A percentile compares a stretch with the other conserved stretches of the same genome.
phyloP scores from a whole-genome alignment of 371 early-diverging fungal species.

The Apophysomyces sp. region DNA sequence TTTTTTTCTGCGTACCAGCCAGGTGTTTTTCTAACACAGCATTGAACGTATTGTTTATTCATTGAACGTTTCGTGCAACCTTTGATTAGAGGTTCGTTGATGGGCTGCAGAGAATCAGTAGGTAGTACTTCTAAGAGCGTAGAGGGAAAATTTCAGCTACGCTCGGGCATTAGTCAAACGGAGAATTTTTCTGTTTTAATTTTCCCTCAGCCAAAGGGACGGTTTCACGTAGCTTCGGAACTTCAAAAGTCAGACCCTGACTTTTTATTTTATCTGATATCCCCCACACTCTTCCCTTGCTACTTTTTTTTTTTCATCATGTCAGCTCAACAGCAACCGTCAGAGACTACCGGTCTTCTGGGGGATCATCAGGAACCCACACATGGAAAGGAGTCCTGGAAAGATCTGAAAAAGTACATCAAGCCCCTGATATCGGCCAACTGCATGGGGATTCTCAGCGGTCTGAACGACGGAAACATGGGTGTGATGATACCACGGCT shows the following conservation, averaged over 20 bases:
- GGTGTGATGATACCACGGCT: constrained; percentile 33
- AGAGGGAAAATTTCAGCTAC: too few species aligned
- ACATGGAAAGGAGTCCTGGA: constrained; percentile 9
- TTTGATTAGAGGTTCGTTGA: too few species aligned
- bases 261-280: background rate
- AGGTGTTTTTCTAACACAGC: too few species aligned
- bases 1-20: too few species aligned
- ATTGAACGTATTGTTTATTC: too few species aligned
- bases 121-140: too few species aligned
- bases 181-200: too few species aligned
- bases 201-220: too few species aligned
- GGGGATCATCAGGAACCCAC: background rate
- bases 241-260: background rate
- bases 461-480: constrained; percentile 27
- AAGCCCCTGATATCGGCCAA: constrained; percentile 17
- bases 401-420: constrained; percentile 21
- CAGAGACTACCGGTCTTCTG: background rate
- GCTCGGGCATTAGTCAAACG: too few species aligned
- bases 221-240: background rate
- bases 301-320: background rate
- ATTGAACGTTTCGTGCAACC: too few species aligned
- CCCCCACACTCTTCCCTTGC: background rate
- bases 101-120: too few species aligned
- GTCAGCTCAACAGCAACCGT: background rate
- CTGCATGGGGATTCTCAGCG: constrained; percentile 15